Conservation (phyloP, 202 grass and related monocot species). For the Hordeum pubiflorum region DNA sequence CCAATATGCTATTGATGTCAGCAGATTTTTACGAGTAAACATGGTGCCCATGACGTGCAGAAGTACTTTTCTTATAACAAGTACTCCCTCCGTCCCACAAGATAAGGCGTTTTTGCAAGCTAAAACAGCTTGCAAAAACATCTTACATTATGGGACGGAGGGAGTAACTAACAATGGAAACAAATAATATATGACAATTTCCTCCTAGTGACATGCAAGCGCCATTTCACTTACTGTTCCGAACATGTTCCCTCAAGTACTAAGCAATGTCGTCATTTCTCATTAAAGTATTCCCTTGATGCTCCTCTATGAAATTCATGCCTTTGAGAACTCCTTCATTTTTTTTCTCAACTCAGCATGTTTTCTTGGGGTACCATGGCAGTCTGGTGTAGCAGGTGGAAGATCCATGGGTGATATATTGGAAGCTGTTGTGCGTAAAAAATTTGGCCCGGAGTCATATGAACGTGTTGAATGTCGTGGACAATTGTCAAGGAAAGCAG, state of each 20-base stretch:
- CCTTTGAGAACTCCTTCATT: not conserved
- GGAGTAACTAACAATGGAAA: not conserved
- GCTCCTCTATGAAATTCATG: not conserved
- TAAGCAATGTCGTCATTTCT: not conserved
- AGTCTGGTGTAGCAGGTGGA: constrained; percentile 51
- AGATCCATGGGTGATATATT: constrained; percentile 54
- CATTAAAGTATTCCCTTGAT: not conserved
- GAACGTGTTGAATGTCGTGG: constrained; percentile 44
- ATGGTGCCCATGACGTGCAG: not conserved
- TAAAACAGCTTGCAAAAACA: too few species aligned
- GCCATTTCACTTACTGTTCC: not conserved
- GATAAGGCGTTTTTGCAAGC: too few species aligned
- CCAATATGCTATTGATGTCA: not conserved
- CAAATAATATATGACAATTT: not conserved
- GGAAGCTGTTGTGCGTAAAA: constrained; percentile 56
- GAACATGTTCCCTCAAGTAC: constrained; percentile 5
- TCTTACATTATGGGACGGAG: too few species aligned
- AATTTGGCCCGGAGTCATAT: constrained; percentile 64
- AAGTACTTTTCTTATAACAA: not conserved
- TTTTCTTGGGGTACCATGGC: constrained; percentile 16
- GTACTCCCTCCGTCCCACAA: not conserved
- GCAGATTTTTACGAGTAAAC: not conserved
- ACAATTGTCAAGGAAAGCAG: constrained; percentile 27
- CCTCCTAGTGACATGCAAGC: not conserved
- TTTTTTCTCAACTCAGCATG: constrained; percentile 8